Evolutionary conservation across 2,329 filamentous ascomycete genomes (phyloP), one percentile per base, ranked within the genome.

Genomic region (Penicillium sp.): DNA sequence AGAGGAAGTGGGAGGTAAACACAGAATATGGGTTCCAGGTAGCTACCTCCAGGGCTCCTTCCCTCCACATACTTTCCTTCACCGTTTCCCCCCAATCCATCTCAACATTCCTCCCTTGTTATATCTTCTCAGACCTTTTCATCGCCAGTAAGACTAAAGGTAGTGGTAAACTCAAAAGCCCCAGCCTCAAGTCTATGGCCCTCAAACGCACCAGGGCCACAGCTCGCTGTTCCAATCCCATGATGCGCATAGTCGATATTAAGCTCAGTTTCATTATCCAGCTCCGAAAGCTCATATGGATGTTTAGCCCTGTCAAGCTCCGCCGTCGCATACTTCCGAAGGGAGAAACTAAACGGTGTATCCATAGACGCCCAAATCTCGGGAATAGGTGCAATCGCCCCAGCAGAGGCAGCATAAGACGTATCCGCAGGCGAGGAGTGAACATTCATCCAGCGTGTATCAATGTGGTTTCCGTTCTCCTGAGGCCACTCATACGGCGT

Each of bases 401-500:
- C 50, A 13, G 43, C 57, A 13, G 45, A 57, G 2, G 57, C 43
- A 6, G 45, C 35, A 43, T 50, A 50, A 2, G 54, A 35, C 2
- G 3, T 27, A 15, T 49, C 40, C 1, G 23, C n/a, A 23, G 37
- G 17, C 1, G 50, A 58, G 17, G 57, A 63, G 29, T 54, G 58
- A 15, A 57, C 66, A 12, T 74, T 72, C 4, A 89, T 71, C 82
- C 84, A 89, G 7, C 83, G 77, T 0, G 82, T 83, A 35, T 84
- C 84, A 54, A 83, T 84, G 15, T 84, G 78, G 69, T 89, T 90
- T 1, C 85, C 85, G 52, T 82, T 84, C 64, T 90, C 87, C 68
- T 90, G 87, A 0, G 87, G 87, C 23, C 86, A 84, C 19, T 90
- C 87, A 65, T 89, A 89, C 1, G 78, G 76, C 0, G 81, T 80